Conservation (phyloP, 257 asterid species). For the Solanum chmielewskii region DNA sequence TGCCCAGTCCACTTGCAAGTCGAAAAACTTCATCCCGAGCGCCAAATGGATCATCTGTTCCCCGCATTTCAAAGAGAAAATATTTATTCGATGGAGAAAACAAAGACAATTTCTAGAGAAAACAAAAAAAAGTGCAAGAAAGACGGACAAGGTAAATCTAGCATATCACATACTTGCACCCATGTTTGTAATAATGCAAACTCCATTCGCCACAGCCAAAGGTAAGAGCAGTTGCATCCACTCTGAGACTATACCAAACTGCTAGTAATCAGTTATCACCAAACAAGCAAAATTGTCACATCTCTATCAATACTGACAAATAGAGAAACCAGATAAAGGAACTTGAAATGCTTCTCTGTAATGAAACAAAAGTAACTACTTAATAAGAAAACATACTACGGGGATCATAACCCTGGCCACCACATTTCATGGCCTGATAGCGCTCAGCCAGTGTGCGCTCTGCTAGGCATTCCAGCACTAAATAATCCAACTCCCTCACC, state of each 20-base stretch:
- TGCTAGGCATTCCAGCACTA: slow-evolving; percentile 93
- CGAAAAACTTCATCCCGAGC: slow-evolving; percentile 75
- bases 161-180: slow-evolving; percentile 71
- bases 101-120: neutral
- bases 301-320: neutral
- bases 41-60: slow-evolving; percentile 56
- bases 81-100: neutral
- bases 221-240: slow-evolving; percentile 95
- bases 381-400: slow-evolving; percentile 45
- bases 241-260: slow-evolving; percentile 55
- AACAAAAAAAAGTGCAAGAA: neutral
- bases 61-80: slow-evolving; percentile 13
- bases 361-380: neutral
- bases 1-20: slow-evolving; percentile 56
- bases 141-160: neutral
- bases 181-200: slow-evolving; percentile 88
- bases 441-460: slow-evolving; percentile 99
- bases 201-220: slow-evolving; percentile 69
- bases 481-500: slow-evolving; percentile 66
- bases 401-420: slow-evolving; percentile 90
- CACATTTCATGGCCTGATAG: slow-evolving; percentile 37
- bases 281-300: neutral
- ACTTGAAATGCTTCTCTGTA: neutral
- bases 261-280: neutral
- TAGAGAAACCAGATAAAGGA: neutral